These are phyloP conservation scores for Madurella fahalii DNA, from an alignment of 2,329 filamentous ascomycete species.

Conservation along the genomic window DNA sequence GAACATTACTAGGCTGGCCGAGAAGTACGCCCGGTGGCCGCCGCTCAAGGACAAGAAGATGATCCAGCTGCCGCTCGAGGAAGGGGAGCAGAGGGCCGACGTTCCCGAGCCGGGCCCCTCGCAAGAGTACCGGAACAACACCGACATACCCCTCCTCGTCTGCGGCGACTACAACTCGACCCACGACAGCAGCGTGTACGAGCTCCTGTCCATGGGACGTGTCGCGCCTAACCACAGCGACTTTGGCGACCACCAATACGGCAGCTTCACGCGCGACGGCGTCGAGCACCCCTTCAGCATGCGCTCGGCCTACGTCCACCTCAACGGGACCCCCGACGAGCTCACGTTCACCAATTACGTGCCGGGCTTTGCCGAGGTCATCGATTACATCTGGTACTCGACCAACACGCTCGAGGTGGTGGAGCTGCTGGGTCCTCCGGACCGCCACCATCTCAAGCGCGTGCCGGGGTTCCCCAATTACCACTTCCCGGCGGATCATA, in stretches of 20 bases:
- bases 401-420: constrained; percentile 84
- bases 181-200: constrained; percentile 82
- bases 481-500: constrained; percentile 90
- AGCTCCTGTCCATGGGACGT: constrained; percentile 76
- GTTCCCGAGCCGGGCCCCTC: constrained; percentile 70
- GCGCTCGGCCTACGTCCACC: constrained; percentile 80
- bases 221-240: constrained; percentile 77
- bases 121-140: constrained; percentile 78
- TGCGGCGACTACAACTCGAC: constrained; percentile 97
- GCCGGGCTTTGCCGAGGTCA: constrained; percentile 83
- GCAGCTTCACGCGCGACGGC: constrained; percentile 85
- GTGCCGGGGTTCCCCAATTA: constrained; percentile 92
- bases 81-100: constrained; percentile 46
- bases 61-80: constrained; percentile 43
- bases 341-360: constrained; percentile 96
- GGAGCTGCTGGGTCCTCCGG: constrained; percentile 79
- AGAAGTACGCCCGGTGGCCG: constrained; percentile 77
- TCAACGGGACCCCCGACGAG: constrained; percentile 78
- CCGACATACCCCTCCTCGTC: constrained; percentile 84
- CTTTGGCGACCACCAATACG: constrained; percentile 77
- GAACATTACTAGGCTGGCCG: constrained; percentile 77
- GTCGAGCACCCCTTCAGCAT: constrained; percentile 94
- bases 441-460: constrained; percentile 76
- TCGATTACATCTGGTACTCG: constrained; percentile 98
- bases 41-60: constrained; percentile 76